phyloP scores from a whole-genome alignment of 2,329 filamentous ascomycete species.

The Celoporthe dispersa region DNA sequence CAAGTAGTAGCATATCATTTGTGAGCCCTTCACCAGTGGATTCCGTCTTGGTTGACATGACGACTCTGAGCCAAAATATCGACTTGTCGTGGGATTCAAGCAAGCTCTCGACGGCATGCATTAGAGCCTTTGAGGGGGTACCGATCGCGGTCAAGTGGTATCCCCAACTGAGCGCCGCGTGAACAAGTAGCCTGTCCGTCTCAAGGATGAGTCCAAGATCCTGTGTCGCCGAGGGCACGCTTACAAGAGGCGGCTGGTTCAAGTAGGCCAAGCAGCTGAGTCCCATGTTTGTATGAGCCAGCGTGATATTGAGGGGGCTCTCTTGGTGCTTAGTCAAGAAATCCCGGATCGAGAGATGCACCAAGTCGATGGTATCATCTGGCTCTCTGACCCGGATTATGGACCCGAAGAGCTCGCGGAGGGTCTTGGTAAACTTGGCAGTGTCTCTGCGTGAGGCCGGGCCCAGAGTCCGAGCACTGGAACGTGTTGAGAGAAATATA shows the following conservation, averaged over 20 bases:
- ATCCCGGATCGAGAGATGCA: not conserved
- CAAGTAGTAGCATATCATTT: not conserved
- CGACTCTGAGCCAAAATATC: not conserved
- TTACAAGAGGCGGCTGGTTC: not conserved
- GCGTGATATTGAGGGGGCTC: not conserved
- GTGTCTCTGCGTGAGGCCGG: not conserved
- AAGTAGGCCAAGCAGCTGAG: not conserved
- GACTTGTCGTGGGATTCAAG: not conserved
- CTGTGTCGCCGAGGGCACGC: not conserved
- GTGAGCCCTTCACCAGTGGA: not conserved
- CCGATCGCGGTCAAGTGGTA: not conserved
- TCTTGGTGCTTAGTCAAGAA: not conserved
- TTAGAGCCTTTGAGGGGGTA: not conserved
- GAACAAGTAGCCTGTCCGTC: not conserved
- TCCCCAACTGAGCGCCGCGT: not conserved
- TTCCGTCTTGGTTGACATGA: not conserved
- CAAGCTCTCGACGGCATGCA: not conserved
- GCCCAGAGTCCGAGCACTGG: no score
- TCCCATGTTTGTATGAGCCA: not conserved
- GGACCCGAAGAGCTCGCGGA: not conserved
- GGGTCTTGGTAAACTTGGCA: not conserved
- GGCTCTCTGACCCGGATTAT: not conserved
- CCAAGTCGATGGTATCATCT: not conserved
- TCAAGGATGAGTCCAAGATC: not conserved
- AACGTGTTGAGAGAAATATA: not conserved